Evolutionary conservation across 2,329 filamentous ascomycete genomes (phyloP), one percentile per base, ranked within the genome.

Genomic region (Botrytis medusae): DNA sequence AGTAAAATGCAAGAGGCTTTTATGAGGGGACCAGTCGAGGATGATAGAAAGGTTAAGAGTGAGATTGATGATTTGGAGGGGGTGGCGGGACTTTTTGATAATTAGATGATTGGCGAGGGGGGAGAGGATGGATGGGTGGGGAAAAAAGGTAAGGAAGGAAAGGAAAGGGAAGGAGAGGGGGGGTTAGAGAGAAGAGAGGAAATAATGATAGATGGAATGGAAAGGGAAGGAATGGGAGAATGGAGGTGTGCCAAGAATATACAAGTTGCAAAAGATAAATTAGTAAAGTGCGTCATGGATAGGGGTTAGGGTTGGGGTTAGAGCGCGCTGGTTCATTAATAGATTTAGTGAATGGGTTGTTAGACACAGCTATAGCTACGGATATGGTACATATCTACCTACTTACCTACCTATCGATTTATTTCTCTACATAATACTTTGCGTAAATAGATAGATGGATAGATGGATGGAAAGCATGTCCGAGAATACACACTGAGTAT

Each of bases 1-100:
- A 89, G 86, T 76, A 88, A 87, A 80, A 88, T 92, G 89, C 88
- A 89, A 8, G 88, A 91, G 79, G 86, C 88, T 73, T 92, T 91
- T 77, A 89, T 91, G 88, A 90, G 84, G 69, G 84, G 84, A 8
- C 70, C 70, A 1, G 70, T 67, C 10, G 82, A 75, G 32, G 71
- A 74, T 22, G 57, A 71, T 22, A 42, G 37, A 42, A 72, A 69
- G 57, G 20, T 57, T 2, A 51, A 60, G 34, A 61, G 51, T 44
- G 59, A 61, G n/a, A 37, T 69, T 37, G 71, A 72, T 69, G 75
- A 73, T 73, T 73, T 81, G 18, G 80, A 81, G 40, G 79, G 79
- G 6, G 77, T 81, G 32, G 79, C 80, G 14, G 73, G 75, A 22
- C 79, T 81, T 77, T 81, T 81, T 73, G 78, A 76, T 46, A 48